phyloP scores from a whole-genome alignment of 108 stramenopile species.

The Cyclotella kingstonii region DNA sequence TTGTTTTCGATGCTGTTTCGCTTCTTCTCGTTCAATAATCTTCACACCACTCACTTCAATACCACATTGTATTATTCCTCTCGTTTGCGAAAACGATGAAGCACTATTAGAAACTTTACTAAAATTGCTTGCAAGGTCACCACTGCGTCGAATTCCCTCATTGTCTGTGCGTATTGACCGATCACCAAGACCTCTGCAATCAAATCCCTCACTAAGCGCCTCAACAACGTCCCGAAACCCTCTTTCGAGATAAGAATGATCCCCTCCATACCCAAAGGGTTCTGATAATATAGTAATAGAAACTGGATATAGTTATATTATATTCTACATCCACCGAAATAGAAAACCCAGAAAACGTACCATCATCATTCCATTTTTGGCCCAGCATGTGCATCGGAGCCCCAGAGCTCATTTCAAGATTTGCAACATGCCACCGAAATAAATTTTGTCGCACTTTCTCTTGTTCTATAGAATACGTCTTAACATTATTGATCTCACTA shows the following conservation, averaged over 20 bases:
- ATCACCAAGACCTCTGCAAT: conserved; percentile 50
- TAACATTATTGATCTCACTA: neutral
- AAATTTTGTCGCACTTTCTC: conserved; percentile 39
- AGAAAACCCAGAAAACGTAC: neutral
- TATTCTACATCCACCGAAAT: neutral
- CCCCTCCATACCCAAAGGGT: conserved; percentile 89
- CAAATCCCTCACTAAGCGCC: conserved; percentile 72
- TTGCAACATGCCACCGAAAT: conserved; percentile 87
- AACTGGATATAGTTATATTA: neutral
- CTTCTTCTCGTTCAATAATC: conserved; percentile 45
- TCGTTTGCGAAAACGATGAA: neutral
- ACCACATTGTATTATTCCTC: conserved; percentile 45
- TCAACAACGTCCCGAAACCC: conserved; percentile 77
- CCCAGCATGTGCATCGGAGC: conserved; percentile 71
- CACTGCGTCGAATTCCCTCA: conserved; percentile 22
- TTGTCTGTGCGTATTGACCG: neutral
- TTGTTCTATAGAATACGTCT: conserved; percentile 1
- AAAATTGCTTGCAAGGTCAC: conserved; percentile 31
- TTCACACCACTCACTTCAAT: conserved; percentile 45
- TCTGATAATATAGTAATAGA: conserved; percentile 25
- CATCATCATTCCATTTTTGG: conserved; percentile 83
- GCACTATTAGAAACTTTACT: neutral
- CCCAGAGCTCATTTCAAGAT: conserved; percentile 89
- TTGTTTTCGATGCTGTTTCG: conserved; percentile 9
- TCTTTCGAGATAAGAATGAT: conserved; percentile 79